These are phyloP conservation scores for Aspergillus haitiensis DNA, from an alignment of 495 filamentous ascomycete species.

Conservation along the genomic window DNA sequence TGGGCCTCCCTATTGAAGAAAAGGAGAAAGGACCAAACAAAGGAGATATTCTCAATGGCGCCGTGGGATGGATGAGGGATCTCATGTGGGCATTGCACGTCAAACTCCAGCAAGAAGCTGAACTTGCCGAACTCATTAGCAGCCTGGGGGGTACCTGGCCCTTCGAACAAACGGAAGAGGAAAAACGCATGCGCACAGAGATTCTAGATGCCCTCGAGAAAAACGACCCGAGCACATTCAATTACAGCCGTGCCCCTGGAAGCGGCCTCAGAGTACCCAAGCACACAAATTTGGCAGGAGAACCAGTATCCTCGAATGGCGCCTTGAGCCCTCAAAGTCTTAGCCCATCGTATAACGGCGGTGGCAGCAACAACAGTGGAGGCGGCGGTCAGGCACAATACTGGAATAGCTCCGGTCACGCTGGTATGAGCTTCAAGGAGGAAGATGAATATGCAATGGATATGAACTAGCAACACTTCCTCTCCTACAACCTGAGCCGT, in stretches of 20 bases:
- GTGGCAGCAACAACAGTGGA: constrained; percentile 54
- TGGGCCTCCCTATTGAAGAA: constrained; percentile 87
- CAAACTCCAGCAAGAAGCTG: constrained; percentile 84
- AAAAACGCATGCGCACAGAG: constrained; percentile 91
- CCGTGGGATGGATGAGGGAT: constrained; percentile 94
- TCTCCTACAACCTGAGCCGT: constrained; percentile 8
- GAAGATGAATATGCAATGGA: constrained; percentile 91
- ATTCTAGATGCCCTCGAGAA: constrained; percentile 79
- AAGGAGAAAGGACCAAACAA: constrained; percentile 99
- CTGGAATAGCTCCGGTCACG: constrained; percentile 67
- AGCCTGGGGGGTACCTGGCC: constrained; percentile 72
- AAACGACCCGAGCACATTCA: constrained; percentile 69
- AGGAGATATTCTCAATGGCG: constrained; percentile 95
- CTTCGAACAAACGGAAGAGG: constrained; percentile 85
- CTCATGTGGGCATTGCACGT: constrained; percentile 93
- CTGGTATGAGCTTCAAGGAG: constrained; percentile 80
- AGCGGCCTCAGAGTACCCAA: constrained; percentile 86
- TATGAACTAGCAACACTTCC: constrained; percentile 47
- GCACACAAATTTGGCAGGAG: constrained; percentile 88
- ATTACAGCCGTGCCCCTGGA: constrained; percentile 81
- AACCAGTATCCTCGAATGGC: constrained; percentile 57
- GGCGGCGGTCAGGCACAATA: constrained; percentile 58
- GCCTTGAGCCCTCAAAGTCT: constrained; percentile 60
- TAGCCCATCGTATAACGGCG: constrained; percentile 69
- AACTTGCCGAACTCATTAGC: constrained; percentile 70